Evolutionary conservation across 164 flowering plant species (phyloP).

Genomic region (Buxus sempervirens): DNA sequence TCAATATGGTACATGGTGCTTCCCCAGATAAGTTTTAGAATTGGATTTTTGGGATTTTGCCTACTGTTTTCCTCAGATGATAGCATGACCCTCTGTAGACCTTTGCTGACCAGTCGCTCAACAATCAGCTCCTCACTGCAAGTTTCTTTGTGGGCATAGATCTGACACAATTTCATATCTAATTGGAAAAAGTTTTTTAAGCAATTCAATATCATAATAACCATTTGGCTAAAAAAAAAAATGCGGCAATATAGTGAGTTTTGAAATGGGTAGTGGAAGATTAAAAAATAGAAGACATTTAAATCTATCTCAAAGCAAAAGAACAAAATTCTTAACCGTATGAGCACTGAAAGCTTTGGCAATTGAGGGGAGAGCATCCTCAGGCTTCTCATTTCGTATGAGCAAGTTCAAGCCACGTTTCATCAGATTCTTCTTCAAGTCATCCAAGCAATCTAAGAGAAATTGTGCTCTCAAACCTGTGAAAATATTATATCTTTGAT

Average conservation of each 20-base stretch:
- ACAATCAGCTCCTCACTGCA: conserved; percentile 84
- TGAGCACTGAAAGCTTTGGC: conserved; percentile 69
- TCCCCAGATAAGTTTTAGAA: conserved; percentile 81
- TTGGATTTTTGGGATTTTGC: conserved; percentile 26
- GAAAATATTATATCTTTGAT: conserved; percentile 6
- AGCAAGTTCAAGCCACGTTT: conserved; percentile 73
- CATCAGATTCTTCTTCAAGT: conserved; percentile 71
- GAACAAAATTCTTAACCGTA: conserved; percentile 44
- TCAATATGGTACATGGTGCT: conserved; percentile 81
- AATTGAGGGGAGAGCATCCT: conserved; percentile 70
- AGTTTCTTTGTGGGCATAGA: conserved; percentile 92
- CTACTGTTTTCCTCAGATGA: conserved; percentile 16
- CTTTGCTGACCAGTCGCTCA: conserved; percentile 48
- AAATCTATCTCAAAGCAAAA: not conserved
- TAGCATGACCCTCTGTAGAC: conserved; percentile 29
- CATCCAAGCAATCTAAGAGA: conserved; percentile 68
- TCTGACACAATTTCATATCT: conserved; percentile 35
- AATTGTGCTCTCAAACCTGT: conserved; percentile 83
- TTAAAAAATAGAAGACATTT: not conserved
- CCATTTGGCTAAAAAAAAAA: not conserved
- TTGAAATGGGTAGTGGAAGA: not conserved
- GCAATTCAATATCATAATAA: not conserved
- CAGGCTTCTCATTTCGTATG: conserved; percentile 78
- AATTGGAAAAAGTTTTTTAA: not conserved
- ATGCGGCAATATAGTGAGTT: not conserved